These are phyloP conservation scores for Paecilomyces formosus DNA, from an alignment of 2,329 filamentous ascomycete species.

Conservation along the genomic window DNA sequence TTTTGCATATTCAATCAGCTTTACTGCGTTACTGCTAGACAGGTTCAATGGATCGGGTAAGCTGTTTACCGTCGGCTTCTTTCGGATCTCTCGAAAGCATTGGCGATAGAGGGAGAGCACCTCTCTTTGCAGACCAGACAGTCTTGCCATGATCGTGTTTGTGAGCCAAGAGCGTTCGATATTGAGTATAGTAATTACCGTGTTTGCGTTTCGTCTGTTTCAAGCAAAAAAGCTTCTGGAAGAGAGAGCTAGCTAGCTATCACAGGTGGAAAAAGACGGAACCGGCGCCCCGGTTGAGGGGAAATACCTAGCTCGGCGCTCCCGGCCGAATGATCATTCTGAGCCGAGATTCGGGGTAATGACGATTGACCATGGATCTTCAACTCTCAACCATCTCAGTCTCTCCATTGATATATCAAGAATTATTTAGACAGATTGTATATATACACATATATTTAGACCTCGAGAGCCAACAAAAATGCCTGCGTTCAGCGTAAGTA, in stretches of 20 bases:
- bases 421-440: background rate
- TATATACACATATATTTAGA: background rate
- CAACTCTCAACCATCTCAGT: background rate
- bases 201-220: background rate
- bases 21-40: background rate
- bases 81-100: slow-evolving; percentile 72
- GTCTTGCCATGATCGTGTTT: slow-evolving; percentile 28
- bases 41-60: background rate
- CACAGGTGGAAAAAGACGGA: slow-evolving; percentile 3
- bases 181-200: background rate
- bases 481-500: slow-evolving; percentile 42
- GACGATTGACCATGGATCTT: background rate
- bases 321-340: slow-evolving; percentile 18
- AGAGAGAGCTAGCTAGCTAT: background rate
- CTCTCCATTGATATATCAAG: slow-evolving; percentile 1
- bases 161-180: no score
- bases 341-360: background rate
- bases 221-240: background rate
- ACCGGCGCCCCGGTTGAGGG: slow-evolving; percentile 7
- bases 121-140: slow-evolving; percentile 86
- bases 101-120: slow-evolving; percentile 79
- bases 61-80: slow-evolving; percentile 64
- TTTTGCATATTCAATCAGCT: slow-evolving; percentile 9
- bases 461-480: slow-evolving; percentile 16
- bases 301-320: slow-evolving; percentile 3